Evolutionary conservation across 495 filamentous ascomycete genomes (phyloP), one percentile per base, ranked within the genome.

Genomic region (Xylaria telfairii): DNA sequence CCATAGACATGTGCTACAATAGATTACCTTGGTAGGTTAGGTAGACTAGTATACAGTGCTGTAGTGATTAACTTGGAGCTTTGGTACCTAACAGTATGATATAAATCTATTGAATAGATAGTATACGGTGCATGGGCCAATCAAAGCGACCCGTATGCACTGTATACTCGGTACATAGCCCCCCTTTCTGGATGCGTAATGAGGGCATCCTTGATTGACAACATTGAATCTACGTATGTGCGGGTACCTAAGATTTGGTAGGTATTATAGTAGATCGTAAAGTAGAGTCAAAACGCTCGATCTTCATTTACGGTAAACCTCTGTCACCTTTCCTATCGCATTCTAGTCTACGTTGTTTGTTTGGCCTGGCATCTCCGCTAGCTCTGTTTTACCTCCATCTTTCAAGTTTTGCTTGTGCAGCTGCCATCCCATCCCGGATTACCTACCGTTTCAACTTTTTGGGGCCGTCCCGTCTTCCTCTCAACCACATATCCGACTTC

Each of bases 401-500:
- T 60, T 56, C 30, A 39, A 59, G 49, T 30, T 59, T 46, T 57
- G 37, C 49, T 54, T 15, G 13, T 44, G 28, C 37, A 19, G n/a
- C 51, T 59, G 24, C 15, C 5, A 15, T 34, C 9, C 26, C 26
- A 19, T 21, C 56, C 56, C 56, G 56, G 56, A 34, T 69, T 39
- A 17, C 34, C 37, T 56, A 7, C 37, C 42, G 15, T 17, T 57
- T 56, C 37, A 7, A 57, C 57, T 56, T 32, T 26, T 63, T 65
- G 26, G 53, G 59, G n/a, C 39, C 1, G 15, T 19, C 21, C 15
- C 42, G 24, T 61, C 41, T 34, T 37, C 41, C n/a, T 28, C 21
- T 9, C 21, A 32, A 26, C 54, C 13, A 24, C 51, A 59, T 72
- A 65, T 63, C 60, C 54, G 67, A 68, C 70, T 76, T 73, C 68